Evolutionary conservation across 192 early-diverging fungal genomes (phyloP), one percentile per base, ranked within the genome.

Genomic region (Backusella liffmaniae): DNA sequence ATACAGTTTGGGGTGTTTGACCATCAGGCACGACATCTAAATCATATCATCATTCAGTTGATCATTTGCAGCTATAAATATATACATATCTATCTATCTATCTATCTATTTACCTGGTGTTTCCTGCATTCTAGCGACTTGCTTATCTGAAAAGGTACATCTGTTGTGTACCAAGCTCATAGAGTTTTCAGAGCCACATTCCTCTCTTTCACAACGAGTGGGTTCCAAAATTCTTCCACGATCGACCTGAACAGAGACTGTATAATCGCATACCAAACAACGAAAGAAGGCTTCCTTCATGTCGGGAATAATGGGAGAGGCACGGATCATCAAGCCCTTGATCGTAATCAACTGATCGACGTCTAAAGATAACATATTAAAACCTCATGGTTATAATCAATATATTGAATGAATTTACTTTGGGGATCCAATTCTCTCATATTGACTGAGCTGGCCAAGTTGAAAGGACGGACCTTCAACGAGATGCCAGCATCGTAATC

Each of bases 1-100:
- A 92, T 7, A 99, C 95, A 13, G 95, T 95, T 80, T 99, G 95
- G n/a, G 97, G 97, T 10, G 97, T 99, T 82, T 99, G 96, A 37
- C 97, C 97, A 73, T 98, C 97, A 30, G 97, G 97, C 49, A 97
- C 96, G 32, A 88, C 85, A 84, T 95, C 94, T 93, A 32, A 32
- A 2, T 32, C 2, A 32, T 32, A 32, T 32, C 30, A 26, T 26
- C 30, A 53, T 18, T 49, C 46, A 18, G 1, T 15, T 26, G 26
- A 26, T 26, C 26, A 26, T 26, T 26, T 26, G 26, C 26, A 26
- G 26, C 0, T 26, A 26, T 26, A 26, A n/a, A n/a, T n/a, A n/a
- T n/a, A n/a, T n/a, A n/a, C n/a, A n/a, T n/a, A n/a, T n/a, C n/a
- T n/a, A n/a, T n/a, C n/a, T 26, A 26, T 26, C 26, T 26, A 26